Evolutionary conservation across 768 basidiomycete species (phyloP).

Genomic region (Lactifluus echinatus): DNA sequence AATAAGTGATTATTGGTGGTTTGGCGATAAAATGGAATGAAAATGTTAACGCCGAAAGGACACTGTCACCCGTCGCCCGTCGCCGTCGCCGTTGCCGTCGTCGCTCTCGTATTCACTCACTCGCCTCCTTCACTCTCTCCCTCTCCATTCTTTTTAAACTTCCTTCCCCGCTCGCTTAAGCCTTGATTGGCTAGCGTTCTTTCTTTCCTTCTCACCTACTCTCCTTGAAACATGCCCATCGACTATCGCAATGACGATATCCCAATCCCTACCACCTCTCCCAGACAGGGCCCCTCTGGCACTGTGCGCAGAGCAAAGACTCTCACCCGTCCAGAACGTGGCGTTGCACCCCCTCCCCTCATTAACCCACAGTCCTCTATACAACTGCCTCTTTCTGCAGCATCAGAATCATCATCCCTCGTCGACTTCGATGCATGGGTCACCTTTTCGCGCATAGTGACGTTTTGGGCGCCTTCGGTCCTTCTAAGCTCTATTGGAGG

Average conservation of each 20-base stretch:
- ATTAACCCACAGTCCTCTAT: slow-evolving; percentile 68
- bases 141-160: background rate
- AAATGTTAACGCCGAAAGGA: background rate
- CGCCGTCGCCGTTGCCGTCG: background rate
- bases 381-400: slow-evolving; percentile 31
- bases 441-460: slow-evolving; percentile 67
- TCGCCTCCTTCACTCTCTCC: background rate
- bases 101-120: background rate
- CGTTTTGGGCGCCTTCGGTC: slow-evolving; percentile 86
- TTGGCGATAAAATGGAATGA: background rate
- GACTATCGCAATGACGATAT: slow-evolving; percentile 15
- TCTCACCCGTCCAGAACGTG: slow-evolving; percentile 89
- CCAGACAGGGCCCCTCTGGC: slow-evolving; percentile 30
- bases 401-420: slow-evolving; percentile 30
- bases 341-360: slow-evolving; percentile 88
- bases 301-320: slow-evolving; percentile 89
- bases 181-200: slow-evolving; percentile 16
- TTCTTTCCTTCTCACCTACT: background rate
- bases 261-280: slow-evolving; percentile 17
- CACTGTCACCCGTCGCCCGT: background rate
- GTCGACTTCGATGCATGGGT: slow-evolving; percentile 58
- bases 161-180: background rate
- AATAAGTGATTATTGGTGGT: background rate
- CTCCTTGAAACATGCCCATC: slow-evolving; percentile 14
- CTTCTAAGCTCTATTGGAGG: slow-evolving; percentile 68